phyloP scores from a whole-genome alignment of 805 yeast genomes.

The Sugiyamaella smithiae region DNA sequence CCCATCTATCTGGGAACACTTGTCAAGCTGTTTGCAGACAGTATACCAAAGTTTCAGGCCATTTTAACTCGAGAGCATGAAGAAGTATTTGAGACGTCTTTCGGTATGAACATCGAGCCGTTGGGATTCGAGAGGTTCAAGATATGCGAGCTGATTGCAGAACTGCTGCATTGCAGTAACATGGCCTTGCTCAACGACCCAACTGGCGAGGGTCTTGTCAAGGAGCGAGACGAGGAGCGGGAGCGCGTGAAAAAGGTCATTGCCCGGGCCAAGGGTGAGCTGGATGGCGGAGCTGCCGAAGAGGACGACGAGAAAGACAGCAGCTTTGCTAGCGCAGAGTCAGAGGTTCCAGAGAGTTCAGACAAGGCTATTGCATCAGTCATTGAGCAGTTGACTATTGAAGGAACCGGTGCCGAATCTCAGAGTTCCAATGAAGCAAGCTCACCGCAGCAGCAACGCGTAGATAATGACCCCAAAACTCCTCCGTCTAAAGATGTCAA shows the following conservation, averaged over 20 bases:
- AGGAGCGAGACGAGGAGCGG: slow-evolving; percentile 67
- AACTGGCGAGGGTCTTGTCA: slow-evolving; percentile 63
- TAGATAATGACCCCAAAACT: not conserved
- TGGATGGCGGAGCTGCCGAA: slow-evolving; percentile 20
- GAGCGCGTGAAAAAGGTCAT: slow-evolving; percentile 42
- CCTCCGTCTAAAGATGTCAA: slow-evolving; percentile 7
- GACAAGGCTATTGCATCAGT: slow-evolving; percentile 17
- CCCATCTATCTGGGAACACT: slow-evolving; percentile 89
- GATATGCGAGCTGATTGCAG: slow-evolving; percentile 89
- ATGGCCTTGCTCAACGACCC: slow-evolving; percentile 86
- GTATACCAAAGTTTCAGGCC: slow-evolving; percentile 65
- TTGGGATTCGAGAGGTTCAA: slow-evolving; percentile 90
- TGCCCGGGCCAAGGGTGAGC: slow-evolving; percentile 32
- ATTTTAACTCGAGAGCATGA: slow-evolving; percentile 47
- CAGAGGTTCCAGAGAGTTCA: slow-evolving; percentile 27
- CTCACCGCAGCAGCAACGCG: not conserved
- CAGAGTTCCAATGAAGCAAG: too few species aligned
- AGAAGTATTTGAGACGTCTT: slow-evolving; percentile 53
- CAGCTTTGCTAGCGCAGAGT: slow-evolving; percentile 20
- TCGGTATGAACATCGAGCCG: slow-evolving; percentile 60
- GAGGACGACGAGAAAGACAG: slow-evolving; percentile 17
- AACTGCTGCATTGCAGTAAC: slow-evolving; percentile 93
- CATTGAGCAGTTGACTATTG: not conserved
- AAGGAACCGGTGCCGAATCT: slow-evolving; percentile 4
- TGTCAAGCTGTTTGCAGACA: slow-evolving; percentile 71